Percentiles rank a stretch among this genome's conserved stretches.
These are phyloP conservation scores for Scheffersomyces spartinae DNA, from an alignment of 805 yeast species.

Conservation along the genomic window DNA sequence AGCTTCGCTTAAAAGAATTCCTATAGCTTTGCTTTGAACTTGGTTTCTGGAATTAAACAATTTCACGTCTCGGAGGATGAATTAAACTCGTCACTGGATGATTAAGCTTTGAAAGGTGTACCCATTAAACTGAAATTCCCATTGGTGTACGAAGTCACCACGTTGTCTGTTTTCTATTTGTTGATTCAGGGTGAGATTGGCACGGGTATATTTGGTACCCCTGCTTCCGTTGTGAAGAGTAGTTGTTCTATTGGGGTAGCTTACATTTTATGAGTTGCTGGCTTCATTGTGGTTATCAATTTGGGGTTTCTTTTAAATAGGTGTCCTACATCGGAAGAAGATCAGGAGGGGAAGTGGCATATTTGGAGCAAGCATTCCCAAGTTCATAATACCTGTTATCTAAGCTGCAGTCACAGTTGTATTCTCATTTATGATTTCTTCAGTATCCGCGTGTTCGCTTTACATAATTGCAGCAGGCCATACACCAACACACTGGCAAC, in stretches of 20 bases:
- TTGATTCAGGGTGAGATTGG: conserved; percentile 64
- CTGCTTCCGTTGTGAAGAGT: conserved; percentile 43
- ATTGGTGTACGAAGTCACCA: background rate
- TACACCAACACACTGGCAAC: conserved; percentile 18
- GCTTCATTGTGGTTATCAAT: conserved; percentile 26
- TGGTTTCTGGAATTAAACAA: too few species aligned
- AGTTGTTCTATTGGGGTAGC: conserved; percentile 33
- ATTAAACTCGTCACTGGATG: too few species aligned
- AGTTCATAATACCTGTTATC: conserved; percentile 22
- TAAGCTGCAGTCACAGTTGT: conserved; percentile 27
- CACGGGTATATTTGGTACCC: conserved; percentile 67
- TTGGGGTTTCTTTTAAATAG: conserved; percentile 29
- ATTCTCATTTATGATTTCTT: conserved; percentile 22
- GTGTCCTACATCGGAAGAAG: conserved; percentile 25
- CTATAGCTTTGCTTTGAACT: too few species aligned
- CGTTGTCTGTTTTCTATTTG: conserved; percentile 45
- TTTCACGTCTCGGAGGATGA: too few species aligned
- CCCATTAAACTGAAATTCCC: conserved; percentile 1
- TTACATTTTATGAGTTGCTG: conserved; percentile 31
- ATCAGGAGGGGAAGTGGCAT: conserved; percentile 27
- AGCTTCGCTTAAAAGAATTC: too few species aligned
- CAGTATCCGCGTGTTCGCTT: conserved; percentile 26
- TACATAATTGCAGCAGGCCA: conserved; percentile 23
- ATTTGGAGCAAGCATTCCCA: conserved; percentile 27
- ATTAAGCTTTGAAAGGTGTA: too few species aligned